Base-by-base conservation (phyloP, 805 yeast genomes). In the Huiozyma sinensis region DNA sequence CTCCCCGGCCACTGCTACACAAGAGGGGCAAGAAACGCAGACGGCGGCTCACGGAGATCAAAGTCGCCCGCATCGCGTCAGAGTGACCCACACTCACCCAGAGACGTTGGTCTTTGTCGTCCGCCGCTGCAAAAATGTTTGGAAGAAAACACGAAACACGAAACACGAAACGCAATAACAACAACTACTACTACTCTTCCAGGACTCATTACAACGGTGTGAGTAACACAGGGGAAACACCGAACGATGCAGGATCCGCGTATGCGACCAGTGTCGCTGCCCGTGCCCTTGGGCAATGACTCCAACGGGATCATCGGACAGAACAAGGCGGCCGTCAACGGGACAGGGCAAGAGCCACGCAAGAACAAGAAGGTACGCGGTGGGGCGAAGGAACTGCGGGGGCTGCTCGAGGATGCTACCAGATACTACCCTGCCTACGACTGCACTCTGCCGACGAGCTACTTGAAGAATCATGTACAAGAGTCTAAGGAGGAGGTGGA, bases 371-470 rank as follows among this genome's bases (percentile, higher is more conserved):
- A 30, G 39, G 9, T n/a, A 1, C 41, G 17, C 9, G 24, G 24
- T 17, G 24, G 4, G 24, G 2, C 24, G 24, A 17, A 17, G 24
- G 47, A 47, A 17, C 32, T 57, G 33, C 47, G 49, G 34, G 39
- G 43, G 6, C 43, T 61, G 27, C 40, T 61, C 12, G 53, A 58
- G 29, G 66, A 58, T 28, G 60, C 64, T 1, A 55, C 35, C 33
- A 52, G 48, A 28, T 60, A 54, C 37, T 51, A 57, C 37, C 52
- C 63, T 3, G 48, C 47, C n/a, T 49, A 46, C 37, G 62, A 55
- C 9, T 54, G 46, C 38, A 37, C 51, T 5, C 45, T 60, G 38
- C 65, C 65, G 6, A 42, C 41, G 6, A 42, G 54, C 2, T 61
- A 56, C 40, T 41, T 57, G 37, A 52, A 38, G 29, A 31, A 5